Evolutionary conservation across 73 alveolate genomes (phyloP), one percentile per base, ranked within the genome.

Genomic region (Paramecium biaurelia): DNA sequence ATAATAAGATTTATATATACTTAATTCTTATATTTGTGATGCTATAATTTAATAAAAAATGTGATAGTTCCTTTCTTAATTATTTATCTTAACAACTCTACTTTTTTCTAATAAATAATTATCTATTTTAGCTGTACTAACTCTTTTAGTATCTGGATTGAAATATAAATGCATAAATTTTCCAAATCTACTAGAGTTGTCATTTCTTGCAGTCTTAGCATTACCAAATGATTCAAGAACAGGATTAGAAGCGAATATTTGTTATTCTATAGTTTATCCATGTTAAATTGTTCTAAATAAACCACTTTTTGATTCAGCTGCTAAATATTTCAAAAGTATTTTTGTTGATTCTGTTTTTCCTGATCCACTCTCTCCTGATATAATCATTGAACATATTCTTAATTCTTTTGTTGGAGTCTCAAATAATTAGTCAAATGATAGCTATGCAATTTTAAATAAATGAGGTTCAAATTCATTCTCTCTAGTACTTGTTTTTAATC

Each of bases 221-320:
- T 99, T 99, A 42, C 99, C 99, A 93, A 98, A 99, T 18, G 99
- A 99, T 86, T 99, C 99, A 30, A 99, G 94, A 18, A 99, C 85
- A 24, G 99, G 99, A 92, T 99, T 99, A 42, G 98, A 96, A 92
- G 98, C 99, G 28, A 98, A 94, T 11, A 63, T 32, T 63, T 63
- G 1, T 14, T 63, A 63, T 32, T 63, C 30, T 7, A 63, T 32
- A 4, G 53, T 63, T 12, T 63, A 9, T 7, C 49, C 84, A 1
- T 63, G 21, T 26, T 63, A 24, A 26, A 63, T 63, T 5, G 49
- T 49, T 32, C 59, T 11, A 24, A 58, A 57, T 67, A 72, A 38
- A 34, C 85, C 85, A 70, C 86, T 37, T 58, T 84, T 57, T 21
- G 92, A 86, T 58, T 92, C 97, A 70, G 94, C 92, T 1, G 99